Base-by-base conservation (phyloP, 2,329 filamentous ascomycete genomes). In the Alternaria brassicicola region DNA sequence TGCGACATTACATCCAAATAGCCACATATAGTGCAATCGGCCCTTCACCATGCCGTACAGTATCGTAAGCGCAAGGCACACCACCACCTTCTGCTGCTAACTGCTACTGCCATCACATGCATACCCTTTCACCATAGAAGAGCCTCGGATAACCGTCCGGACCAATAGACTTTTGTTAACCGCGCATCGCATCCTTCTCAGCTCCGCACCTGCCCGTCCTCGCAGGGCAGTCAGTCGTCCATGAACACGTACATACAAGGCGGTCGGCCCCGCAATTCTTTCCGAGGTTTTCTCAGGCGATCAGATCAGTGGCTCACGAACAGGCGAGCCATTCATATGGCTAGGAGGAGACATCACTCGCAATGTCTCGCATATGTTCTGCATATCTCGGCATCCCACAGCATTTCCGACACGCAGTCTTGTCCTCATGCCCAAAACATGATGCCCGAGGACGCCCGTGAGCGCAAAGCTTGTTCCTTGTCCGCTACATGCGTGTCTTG, bases 51-150 rank as follows among this genome's bases (percentile, higher is more conserved):
- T 55, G 55, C 54, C 52, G 56, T 57, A 50, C 55, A 59, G 52
- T 36, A 48, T 21, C 49, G 23, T 31, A 42, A 31, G 58, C 51
- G 56, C 61, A 61, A 63, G 57, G 60, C 49, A 62, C 60, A 54
- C 39, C 33, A 51, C 38, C 52, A 23, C 38, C 36, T 52, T 42
- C 30, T 30, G 43, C 43, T 47, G 30, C 43, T 33, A 33, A 30
- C 13, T 25, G 9, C 10, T 38, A 12, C 12, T 23, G 42, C 43
- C 36, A 52, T 42, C 19, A 28, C 25, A 56, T 51, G 39, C 51
- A 51, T 33, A 28, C 17, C 21, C 17, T 9, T 38, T 10, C 28
- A 47, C 30, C n/a, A 9, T 23, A 56, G 15, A 21, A 26, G 13
- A 36, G 28, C 48, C 17, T 51, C 50, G 42, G 50, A 30, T 33